Conservation (phyloP, 225 moss, liverwort and hornwort species). For the Sphagnum tenellum region DNA sequence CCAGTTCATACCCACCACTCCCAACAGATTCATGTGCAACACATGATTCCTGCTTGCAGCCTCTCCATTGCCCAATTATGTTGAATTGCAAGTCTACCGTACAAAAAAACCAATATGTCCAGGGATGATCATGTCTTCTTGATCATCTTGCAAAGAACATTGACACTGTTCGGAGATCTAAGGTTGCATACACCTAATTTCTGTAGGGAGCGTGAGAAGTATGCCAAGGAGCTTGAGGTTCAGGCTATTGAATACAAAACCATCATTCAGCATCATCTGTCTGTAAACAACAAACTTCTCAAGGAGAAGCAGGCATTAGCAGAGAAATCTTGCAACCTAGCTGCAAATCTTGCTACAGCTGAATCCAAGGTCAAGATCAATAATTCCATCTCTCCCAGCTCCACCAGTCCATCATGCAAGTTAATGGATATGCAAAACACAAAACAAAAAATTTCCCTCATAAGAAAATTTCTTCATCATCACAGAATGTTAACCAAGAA, state of each 20-base stretch:
- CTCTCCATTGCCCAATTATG: too few relatives aligned
- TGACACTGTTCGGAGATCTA: too few relatives aligned
- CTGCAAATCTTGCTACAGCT: slow-evolving; percentile 50
- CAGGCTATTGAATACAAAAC: slow-evolving; percentile 75
- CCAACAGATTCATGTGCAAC: too few relatives aligned
- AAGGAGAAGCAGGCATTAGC: slow-evolving; percentile 72
- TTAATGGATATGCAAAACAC: neutral
- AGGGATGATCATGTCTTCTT: too few relatives aligned
- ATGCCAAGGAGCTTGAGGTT: slow-evolving; percentile 61
- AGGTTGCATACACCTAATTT: too few relatives aligned
- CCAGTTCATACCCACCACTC: too few relatives aligned
- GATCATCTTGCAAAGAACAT: too few relatives aligned
- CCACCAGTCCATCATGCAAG: neutral
- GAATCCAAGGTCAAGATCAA: slow-evolving; percentile 56
- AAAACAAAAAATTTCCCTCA: neutral
- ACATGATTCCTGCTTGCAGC: too few relatives aligned
- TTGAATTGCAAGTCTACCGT: too few relatives aligned
- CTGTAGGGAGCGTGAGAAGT: slow-evolving; percentile 65
- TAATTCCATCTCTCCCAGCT: neutral
- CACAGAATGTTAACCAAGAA: slow-evolving; percentile 1
- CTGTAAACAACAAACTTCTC: slow-evolving; percentile 80
- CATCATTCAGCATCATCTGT: slow-evolving; percentile 71
- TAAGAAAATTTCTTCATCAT: neutral
- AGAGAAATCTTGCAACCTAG: slow-evolving; percentile 81
- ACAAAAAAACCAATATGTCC: too few relatives aligned